Evolutionary conservation across 805 yeast species (phyloP).

Genomic region (Ogataea trehalophila): DNA sequence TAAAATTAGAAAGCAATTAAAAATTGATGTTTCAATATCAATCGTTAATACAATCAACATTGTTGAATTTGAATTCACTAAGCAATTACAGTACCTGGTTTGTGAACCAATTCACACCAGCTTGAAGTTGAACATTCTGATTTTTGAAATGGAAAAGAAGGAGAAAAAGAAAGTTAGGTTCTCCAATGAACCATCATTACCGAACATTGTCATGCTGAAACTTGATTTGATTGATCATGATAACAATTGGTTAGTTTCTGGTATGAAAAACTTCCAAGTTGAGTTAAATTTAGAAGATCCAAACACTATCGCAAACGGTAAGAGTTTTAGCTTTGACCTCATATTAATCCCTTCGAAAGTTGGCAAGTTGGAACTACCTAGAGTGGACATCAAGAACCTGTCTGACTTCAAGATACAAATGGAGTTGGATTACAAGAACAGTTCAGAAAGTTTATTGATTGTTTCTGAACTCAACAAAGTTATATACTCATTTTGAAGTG

Average conservation of each 20-base stretch:
- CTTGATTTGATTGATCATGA: conserved; percentile 38
- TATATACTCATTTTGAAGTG: conserved; percentile 48
- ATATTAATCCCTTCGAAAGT: conserved; percentile 68
- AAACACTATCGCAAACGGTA: conserved; percentile 4
- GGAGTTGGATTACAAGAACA: conserved; percentile 65
- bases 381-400: conserved; percentile 39
- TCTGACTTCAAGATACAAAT: conserved; percentile 35
- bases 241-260: conserved; percentile 71
- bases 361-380: conserved; percentile 70
- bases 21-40: conserved; percentile 61
- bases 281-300: conserved; percentile 19
- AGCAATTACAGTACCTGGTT: conserved; percentile 43
- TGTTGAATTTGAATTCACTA: conserved; percentile 41
- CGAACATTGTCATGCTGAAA: conserved; percentile 16
- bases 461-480: conserved; percentile 65
- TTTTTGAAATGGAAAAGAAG: conserved; percentile 16
- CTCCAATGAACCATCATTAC: conserved; percentile 14
- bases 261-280: conserved; percentile 50
- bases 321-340: conserved; percentile 31
- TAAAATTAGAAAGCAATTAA: conserved; percentile 14
- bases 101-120: conserved; percentile 57
- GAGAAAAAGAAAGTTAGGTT: conserved; percentile 29
- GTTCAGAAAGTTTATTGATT: conserved; percentile 62
- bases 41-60: conserved; percentile 54
- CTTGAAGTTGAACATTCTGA: conserved; percentile 32